These are phyloP conservation scores for Candida ovalis DNA, from an alignment of 805 yeast species.

Conservation along the genomic window DNA sequence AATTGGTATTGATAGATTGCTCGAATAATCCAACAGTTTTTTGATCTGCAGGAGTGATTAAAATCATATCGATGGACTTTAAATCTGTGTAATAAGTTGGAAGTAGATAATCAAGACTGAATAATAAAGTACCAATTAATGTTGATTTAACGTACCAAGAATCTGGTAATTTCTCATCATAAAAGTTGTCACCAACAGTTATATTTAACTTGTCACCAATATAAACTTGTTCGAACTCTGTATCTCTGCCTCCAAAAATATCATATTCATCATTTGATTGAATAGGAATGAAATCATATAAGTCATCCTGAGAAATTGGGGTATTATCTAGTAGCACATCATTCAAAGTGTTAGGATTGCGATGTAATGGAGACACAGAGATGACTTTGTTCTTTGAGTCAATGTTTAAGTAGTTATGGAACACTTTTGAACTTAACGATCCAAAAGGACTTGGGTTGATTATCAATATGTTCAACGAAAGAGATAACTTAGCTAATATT, in stretches of 20 bases:
- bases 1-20: constrained; percentile 14
- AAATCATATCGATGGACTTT: constrained; percentile 38
- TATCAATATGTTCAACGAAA: constrained; percentile 19
- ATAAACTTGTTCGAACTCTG: constrained; percentile 1
- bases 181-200: constrained; percentile 19
- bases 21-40: constrained; percentile 36
- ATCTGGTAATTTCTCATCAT: constrained; percentile 15
- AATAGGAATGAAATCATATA: constrained; percentile 1
- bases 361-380: constrained; percentile 21
- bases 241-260: background rate
- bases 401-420: constrained; percentile 14
- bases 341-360: background rate
- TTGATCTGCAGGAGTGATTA: constrained; percentile 46
- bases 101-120: constrained; percentile 39
- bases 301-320: constrained; percentile 9
- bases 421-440: constrained; percentile 16
- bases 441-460: constrained; percentile 22
- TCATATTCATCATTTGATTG: constrained; percentile 1
- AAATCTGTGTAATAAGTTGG: constrained; percentile 37
- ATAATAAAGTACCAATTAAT: constrained; percentile 40
- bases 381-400: constrained; percentile 16
- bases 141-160: constrained; percentile 48
- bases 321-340: constrained; percentile 14
- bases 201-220: constrained; percentile 9
- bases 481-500: background rate